Evolutionary conservation across 345 rosid genomes (phyloP).

Genomic region (Euphorbia pulcherrima): DNA sequence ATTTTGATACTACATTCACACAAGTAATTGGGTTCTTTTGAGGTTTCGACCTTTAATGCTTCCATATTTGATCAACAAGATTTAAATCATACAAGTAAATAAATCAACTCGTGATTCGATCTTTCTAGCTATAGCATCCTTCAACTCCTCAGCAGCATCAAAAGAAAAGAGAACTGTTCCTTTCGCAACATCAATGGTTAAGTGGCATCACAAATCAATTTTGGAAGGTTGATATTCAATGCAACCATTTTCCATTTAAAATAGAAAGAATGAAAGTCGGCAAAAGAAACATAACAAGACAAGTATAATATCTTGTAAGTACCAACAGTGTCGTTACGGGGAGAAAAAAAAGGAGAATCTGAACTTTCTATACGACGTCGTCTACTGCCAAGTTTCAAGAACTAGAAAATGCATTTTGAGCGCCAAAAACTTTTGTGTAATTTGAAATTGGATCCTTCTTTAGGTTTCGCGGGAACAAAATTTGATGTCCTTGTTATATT

Average conservation of each 20-base stretch:
- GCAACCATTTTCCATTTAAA: not conserved
- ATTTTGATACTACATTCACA: slow-evolving; percentile 67
- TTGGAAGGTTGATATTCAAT: not conserved
- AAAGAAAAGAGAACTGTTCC: slow-evolving; percentile 95
- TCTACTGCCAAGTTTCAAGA: no score
- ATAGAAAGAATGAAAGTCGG: no score
- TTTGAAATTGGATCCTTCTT: no score
- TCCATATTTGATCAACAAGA: slow-evolving; percentile 89
- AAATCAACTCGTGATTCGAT: slow-evolving; percentile 75
- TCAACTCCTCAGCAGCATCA: slow-evolving; percentile 91
- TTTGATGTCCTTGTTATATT: no score
- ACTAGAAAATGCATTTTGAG: no score
- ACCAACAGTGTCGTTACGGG: no score
- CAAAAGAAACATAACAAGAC: not conserved
- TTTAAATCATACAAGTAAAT: slow-evolving; percentile 68
- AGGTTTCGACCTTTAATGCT: slow-evolving; percentile 74
- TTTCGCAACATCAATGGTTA: slow-evolving; percentile 56
- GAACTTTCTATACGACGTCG: no score
- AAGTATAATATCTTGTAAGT: not conserved
- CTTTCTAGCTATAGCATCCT: slow-evolving; percentile 68
- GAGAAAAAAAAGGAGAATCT: no score
- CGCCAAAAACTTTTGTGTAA: no score
- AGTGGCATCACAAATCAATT: slow-evolving; percentile 38
- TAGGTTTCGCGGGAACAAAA: no score
- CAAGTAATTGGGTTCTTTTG: slow-evolving; percentile 76